These are phyloP conservation scores for Pouteria campechiana DNA, from an alignment of 179 eudicot genomes.

Conservation along the genomic window DNA sequence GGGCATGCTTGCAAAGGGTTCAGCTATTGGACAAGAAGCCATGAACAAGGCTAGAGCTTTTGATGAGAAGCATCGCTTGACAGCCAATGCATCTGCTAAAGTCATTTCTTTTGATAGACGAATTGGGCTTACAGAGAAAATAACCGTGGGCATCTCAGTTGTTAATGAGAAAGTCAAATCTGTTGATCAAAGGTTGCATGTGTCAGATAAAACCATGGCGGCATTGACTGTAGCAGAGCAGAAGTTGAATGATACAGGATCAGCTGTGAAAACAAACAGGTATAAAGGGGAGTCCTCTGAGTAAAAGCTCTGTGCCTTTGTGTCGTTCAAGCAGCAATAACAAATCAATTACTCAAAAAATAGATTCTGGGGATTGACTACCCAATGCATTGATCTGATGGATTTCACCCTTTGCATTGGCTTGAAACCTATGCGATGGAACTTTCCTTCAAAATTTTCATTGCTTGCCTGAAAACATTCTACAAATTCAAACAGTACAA, in stretches of 20 bases:
- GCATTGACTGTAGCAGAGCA: conserved; percentile 91
- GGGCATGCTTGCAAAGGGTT: conserved; percentile 82
- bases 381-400: no score
- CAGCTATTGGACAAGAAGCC: conserved; percentile 86
- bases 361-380: no score
- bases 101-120: conserved; percentile 71
- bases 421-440: no score
- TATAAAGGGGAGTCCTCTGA: conserved; percentile 3
- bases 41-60: conserved; percentile 88
- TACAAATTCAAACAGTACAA: no score
- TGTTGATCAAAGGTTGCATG: conserved; percentile 91
- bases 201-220: conserved; percentile 95
- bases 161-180: conserved; percentile 94
- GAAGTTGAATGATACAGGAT: conserved; percentile 71
- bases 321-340: no score
- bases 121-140: conserved; percentile 76
- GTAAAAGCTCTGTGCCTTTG: background rate
- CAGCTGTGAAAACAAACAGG: conserved; percentile 98
- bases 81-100: conserved; percentile 85
- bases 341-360: no score
- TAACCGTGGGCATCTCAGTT: conserved; percentile 75
- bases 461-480: no score
- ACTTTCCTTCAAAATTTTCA: no score
- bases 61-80: conserved; percentile 84
- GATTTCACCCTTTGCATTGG: no score